Conservation (phyloP, 257 asterid genomes). For the Capsicum rhomboideum region DNA sequence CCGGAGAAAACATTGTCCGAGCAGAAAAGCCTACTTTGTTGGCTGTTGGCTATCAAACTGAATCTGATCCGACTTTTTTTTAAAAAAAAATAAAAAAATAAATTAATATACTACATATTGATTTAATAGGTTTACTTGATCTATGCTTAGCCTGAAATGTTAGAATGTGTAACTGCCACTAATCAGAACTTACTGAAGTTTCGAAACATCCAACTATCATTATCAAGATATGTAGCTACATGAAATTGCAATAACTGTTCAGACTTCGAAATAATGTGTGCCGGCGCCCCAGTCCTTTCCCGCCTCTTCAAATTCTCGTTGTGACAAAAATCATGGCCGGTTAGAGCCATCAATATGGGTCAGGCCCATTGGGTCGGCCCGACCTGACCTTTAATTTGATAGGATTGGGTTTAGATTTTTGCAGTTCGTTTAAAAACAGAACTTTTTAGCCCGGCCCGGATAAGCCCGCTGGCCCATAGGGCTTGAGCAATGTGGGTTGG, state of each 20-base stretch:
- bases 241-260: slow-evolving; percentile 94
- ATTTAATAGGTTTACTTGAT: slow-evolving; percentile 92
- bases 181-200: slow-evolving; percentile 3
- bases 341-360: too few species aligned
- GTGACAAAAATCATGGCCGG: slow-evolving; percentile 81
- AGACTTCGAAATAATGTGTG: slow-evolving; percentile 91
- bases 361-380: too few species aligned
- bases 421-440: too few species aligned
- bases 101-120: slow-evolving; percentile 96
- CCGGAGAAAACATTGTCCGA: slow-evolving; percentile 89
- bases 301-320: slow-evolving; percentile 90
- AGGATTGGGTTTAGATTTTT: too few species aligned
- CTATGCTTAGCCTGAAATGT: slow-evolving; percentile 79
- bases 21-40: slow-evolving; percentile 94
- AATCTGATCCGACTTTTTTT: slow-evolving; percentile 96
- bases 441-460: too few species aligned
- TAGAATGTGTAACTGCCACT: not conserved
- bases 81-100: too few species aligned
- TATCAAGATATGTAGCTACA: slow-evolving; percentile 91
- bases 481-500: too few species aligned
- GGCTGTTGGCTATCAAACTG: slow-evolving; percentile 93
- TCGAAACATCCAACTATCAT: slow-evolving; percentile 33
- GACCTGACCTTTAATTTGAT: too few species aligned
- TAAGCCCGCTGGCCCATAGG: too few species aligned
- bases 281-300: slow-evolving; percentile 94